These are phyloP conservation scores for Xylaria telfairii DNA, from an alignment of 495 filamentous ascomycete genomes.

Conservation along the genomic window DNA sequence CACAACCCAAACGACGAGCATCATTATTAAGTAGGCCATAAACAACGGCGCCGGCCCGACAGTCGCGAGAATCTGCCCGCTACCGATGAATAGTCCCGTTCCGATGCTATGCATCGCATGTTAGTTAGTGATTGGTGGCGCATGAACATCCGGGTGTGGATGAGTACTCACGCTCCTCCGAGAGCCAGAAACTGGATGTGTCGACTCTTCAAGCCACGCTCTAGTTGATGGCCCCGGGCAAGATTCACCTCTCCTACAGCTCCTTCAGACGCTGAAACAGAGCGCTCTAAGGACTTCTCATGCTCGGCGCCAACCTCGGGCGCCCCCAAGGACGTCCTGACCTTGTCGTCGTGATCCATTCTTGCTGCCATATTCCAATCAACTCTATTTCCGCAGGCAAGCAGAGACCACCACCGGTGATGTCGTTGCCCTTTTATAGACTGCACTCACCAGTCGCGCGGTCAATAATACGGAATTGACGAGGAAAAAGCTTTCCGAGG, in stretches of 20 bases:
- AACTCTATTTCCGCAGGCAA: neutral
- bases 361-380: neutral
- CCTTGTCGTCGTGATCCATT: slow-evolving; percentile 11
- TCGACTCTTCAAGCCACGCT: slow-evolving; percentile 69
- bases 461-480: neutral
- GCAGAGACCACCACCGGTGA: neutral
- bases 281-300: slow-evolving; percentile 54
- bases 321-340: neutral
- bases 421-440: neutral
- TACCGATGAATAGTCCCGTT: slow-evolving; percentile 64
- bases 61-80: slow-evolving; percentile 53
- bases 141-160: neutral
- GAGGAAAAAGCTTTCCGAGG: neutral
- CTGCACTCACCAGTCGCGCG: neutral
- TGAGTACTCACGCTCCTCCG: slow-evolving; percentile 56
- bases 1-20: slow-evolving; percentile 47
- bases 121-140: slow-evolving; percentile 13
- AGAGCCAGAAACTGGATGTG: slow-evolving; percentile 78
- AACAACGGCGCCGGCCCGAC: slow-evolving; percentile 58
- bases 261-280: slow-evolving; percentile 52
- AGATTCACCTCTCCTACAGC: slow-evolving; percentile 52
- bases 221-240: slow-evolving; percentile 49
- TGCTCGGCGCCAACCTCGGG: slow-evolving; percentile 30
- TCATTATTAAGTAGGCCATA: slow-evolving; percentile 59
- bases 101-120: slow-evolving; percentile 56